Evolutionary conservation across 441 rosid genomes (phyloP).

Genomic region (Eruca vesicaria): DNA sequence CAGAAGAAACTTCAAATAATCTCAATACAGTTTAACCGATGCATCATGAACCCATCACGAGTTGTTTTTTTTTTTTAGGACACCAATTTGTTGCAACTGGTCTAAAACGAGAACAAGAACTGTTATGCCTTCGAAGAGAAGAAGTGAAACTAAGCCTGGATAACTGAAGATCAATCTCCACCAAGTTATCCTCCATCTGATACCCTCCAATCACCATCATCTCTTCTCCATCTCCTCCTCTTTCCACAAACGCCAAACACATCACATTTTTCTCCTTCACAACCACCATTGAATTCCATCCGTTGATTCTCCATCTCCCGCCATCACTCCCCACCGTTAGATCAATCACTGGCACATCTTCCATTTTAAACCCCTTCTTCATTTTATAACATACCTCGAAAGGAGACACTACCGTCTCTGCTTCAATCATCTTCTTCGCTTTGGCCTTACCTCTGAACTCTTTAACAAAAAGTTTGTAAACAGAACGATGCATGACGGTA

Average conservation of each 20-base stretch:
- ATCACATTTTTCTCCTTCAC: not conserved
- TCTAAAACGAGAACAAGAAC: not conserved
- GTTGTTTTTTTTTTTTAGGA: not conserved
- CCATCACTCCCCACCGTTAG: not conserved
- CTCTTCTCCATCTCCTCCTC: not conserved
- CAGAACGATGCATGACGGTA: not conserved
- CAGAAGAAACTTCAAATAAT: not conserved
- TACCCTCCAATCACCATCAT: conserved; percentile 1
- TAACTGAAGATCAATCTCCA: not conserved
- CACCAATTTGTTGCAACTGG: not conserved
- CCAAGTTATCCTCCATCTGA: conserved; percentile 1
- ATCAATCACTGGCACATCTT: not conserved
- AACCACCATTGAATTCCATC: not conserved
- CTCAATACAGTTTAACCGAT: not conserved
- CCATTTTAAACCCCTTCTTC: not conserved
- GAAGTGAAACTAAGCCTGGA: not conserved
- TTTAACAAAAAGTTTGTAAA: not conserved
- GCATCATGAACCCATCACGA: not conserved
- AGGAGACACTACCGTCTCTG: not conserved
- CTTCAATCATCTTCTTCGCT: not conserved
- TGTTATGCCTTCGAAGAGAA: not conserved
- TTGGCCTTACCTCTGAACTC: not conserved
- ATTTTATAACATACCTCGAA: not conserved
- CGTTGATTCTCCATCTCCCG: conserved; percentile 1
- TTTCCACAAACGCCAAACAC: not conserved